Base-by-base conservation (phyloP, 345 rosid genomes). In the Eucalyptus tenuipes region DNA sequence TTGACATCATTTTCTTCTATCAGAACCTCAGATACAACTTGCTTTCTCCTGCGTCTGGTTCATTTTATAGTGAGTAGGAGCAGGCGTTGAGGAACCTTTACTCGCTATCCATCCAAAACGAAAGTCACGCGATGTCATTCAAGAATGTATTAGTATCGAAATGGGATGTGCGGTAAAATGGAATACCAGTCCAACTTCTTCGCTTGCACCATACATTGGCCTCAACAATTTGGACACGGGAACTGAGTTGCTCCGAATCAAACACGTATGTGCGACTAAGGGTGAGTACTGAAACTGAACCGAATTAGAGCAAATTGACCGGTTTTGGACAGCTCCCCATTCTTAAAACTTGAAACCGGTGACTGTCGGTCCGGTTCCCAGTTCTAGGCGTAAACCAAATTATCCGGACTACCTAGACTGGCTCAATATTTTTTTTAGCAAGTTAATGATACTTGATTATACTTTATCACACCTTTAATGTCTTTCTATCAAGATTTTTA, bases 341-440 rank as follows among this genome's bases (percentile, higher is more conserved):
- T 59, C n/a, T 14, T 59, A 59, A 27, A 59, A 27, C n/a, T 59
- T 59, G 16, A 33, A 27, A 27, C 14, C 2, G 2, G 33, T 59
- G 31, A 27, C 0, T 27, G 66, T 1, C 13, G 15, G 15, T 27
- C 8, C 2, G 15, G 1, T 59, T 1, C 0, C 4, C 8, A 2
- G 0, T 59, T 59, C n/a, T 12, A 59, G 10, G 0, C n/a, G 31
- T 11, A 29, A 27, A 59, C 68, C 68, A 29, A 59, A 59, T 59
- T 33, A 59, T 29, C 14, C 2, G 2, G 66, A 53, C n/a, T 27
- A 2, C 29, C n/a, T 27, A 25, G 66, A 12, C 31, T 27, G 2
- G 16, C n/a, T 27, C 7, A 8, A 59, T 12, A 27, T 29, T 27
- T 12, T 27, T 59, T 59, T 59, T 11, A 59, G 5, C 66, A 27